Evolutionary conservation across 768 basidiomycete genomes (phyloP).

Genomic region (Agaricus blazei): DNA sequence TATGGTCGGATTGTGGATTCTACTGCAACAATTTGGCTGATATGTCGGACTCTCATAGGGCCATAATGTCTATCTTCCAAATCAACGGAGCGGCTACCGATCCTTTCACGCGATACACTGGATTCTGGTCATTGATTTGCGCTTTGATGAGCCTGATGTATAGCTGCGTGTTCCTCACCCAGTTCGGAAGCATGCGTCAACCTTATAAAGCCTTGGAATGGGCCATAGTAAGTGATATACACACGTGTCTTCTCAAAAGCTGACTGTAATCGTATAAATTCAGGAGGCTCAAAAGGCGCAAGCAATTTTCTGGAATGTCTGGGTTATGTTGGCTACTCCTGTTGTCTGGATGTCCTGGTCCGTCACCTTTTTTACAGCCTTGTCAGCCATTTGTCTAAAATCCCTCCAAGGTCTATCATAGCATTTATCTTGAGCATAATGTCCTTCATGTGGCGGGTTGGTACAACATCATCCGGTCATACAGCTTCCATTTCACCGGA

Average conservation of each 20-base stretch:
- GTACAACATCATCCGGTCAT: too few species aligned
- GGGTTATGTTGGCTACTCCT: constrained; percentile 61
- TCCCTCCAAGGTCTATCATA: constrained; percentile 1
- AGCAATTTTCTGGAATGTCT: constrained; percentile 49
- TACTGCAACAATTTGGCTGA: neutral
- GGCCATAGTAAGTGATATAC: constrained; percentile 38
- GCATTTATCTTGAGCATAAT: constrained; percentile 50
- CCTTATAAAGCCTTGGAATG: constrained; percentile 58
- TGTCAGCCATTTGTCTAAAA: neutral
- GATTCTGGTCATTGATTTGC: constrained; percentile 44
- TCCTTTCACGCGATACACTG: constrained; percentile 47
- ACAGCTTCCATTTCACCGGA: too few species aligned
- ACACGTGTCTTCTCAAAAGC: neutral
- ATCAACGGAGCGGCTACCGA: constrained; percentile 36
- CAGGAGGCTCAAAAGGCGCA: constrained; percentile 44
- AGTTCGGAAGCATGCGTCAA: constrained; percentile 7
- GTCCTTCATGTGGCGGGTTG: constrained; percentile 53
- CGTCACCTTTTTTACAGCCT: neutral
- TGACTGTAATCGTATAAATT: neutral
- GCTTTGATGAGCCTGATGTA: constrained; percentile 9
- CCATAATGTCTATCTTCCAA: constrained; percentile 27
- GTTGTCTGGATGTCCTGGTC: constrained; percentile 59
- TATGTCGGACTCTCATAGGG: constrained; percentile 13
- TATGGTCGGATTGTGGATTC: neutral
- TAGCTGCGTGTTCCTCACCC: constrained; percentile 9